phyloP scores from a whole-genome alignment of 208 protist species.

The Crithidia fasciculata region DNA sequence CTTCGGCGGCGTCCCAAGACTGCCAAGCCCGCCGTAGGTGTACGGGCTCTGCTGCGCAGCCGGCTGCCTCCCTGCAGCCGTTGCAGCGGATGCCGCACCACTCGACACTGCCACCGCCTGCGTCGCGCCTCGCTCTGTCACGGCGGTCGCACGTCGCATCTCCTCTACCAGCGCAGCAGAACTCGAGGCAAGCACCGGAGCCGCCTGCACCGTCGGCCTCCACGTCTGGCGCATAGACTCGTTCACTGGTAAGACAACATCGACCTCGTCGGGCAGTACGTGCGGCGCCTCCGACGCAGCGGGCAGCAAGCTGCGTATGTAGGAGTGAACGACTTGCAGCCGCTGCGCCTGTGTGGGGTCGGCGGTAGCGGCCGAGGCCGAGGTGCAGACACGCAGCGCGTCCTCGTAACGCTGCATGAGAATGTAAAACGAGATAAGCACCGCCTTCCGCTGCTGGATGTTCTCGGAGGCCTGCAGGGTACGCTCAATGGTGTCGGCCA shows the following conservation, averaged over 20 bases:
- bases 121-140: not conserved
- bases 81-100: not conserved
- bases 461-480: slow-evolving; percentile 40
- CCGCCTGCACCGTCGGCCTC: slow-evolving; percentile 16
- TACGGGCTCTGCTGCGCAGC: not conserved
- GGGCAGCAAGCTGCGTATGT: slow-evolving; percentile 65
- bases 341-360: slow-evolving; percentile 57
- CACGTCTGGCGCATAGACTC: slow-evolving; percentile 12
- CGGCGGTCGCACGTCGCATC: not conserved
- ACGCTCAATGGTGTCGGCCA: slow-evolving; percentile 57
- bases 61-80: not conserved
- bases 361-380: slow-evolving; percentile 31
- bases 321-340: slow-evolving; percentile 59
- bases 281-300: slow-evolving; percentile 13
- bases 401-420: slow-evolving; percentile 76
- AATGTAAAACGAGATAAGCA: slow-evolving; percentile 70
- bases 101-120: not conserved
- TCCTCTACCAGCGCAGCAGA: slow-evolving; percentile 6
- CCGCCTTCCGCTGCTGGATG: slow-evolving; percentile 33
- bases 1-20: slow-evolving; percentile 7
- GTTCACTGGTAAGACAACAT: slow-evolving; percentile 15
- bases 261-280: not conserved
- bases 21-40: not conserved
- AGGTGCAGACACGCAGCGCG: slow-evolving; percentile 52
- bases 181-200: slow-evolving; percentile 21